Conservation (phyloP, 2,329 filamentous ascomycete species). For the Colletotrichum simmondsii region DNA sequence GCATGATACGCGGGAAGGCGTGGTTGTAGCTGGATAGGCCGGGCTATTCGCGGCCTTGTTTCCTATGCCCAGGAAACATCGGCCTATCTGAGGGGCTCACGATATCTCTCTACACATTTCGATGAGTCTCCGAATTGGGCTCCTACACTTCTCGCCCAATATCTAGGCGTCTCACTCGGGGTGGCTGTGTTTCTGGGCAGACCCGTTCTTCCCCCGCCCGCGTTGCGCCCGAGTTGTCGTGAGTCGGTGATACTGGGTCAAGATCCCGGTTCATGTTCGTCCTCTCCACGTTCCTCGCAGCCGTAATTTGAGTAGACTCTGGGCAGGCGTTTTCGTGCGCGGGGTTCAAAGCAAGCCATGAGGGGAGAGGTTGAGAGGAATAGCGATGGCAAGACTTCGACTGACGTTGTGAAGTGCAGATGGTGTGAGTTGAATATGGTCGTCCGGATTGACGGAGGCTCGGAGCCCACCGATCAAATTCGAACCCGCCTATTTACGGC, state of each 20-base stretch:
- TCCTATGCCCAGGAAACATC: not conserved
- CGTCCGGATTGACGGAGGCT: slow-evolving; percentile 2
- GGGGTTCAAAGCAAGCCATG: not conserved
- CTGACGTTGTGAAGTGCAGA: slow-evolving; percentile 3
- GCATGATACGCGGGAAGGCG: slow-evolving; percentile 3
- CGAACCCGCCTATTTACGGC: not conserved
- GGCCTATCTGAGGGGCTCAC: slow-evolving; percentile 16
- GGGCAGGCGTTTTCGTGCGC: slow-evolving; percentile 24
- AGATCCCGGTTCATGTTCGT: slow-evolving; percentile 17
- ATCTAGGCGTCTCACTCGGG: slow-evolving; percentile 33
- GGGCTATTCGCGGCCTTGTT: slow-evolving; percentile 3
- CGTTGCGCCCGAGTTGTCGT: slow-evolving; percentile 30
- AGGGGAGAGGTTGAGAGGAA: not conserved
- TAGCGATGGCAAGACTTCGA: not conserved
- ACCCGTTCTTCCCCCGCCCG: slow-evolving; percentile 28
- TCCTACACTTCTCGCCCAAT: slow-evolving; percentile 14
- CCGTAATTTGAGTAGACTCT: slow-evolving; percentile 17
- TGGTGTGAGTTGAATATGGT: slow-evolving; percentile 17
- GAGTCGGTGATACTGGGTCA: slow-evolving; percentile 20
- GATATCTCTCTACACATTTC: slow-evolving; percentile 22
- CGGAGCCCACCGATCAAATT: slow-evolving; percentile 18
- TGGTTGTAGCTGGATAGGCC: slow-evolving; percentile 7
- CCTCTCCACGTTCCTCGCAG: slow-evolving; percentile 12
- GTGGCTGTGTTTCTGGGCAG: slow-evolving; percentile 34
- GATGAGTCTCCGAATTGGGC: slow-evolving; percentile 11